phyloP scores from a whole-genome alignment of 192 early-diverging fungal genomes.

The Pilobolus umbonatus region DNA sequence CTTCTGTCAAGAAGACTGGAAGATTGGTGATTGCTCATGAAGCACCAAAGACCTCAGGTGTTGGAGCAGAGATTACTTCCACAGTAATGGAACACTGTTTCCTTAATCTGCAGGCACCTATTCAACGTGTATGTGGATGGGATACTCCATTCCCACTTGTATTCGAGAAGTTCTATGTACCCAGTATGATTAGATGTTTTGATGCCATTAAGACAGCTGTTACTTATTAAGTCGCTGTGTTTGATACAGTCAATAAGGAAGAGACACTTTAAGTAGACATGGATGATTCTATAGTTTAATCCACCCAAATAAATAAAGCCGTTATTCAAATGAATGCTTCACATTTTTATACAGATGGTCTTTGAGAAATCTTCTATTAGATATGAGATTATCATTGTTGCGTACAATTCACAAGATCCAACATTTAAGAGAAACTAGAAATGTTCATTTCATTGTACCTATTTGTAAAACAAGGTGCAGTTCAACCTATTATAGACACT shows the following conservation, averaged over 20 bases:
- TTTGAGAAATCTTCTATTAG: too few species aligned
- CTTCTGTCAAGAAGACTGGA: conserved; percentile 93
- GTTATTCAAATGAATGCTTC: too few species aligned
- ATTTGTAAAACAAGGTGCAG: too few species aligned
- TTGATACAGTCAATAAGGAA: background rate
- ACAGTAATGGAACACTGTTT: conserved; percentile 92
- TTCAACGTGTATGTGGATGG: conserved; percentile 83
- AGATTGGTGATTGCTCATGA: conserved; percentile 90
- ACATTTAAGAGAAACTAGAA: too few species aligned
- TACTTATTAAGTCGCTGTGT: background rate
- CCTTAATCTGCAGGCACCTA: conserved; percentile 84
- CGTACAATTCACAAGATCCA: background rate
- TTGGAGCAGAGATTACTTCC: conserved; percentile 86
- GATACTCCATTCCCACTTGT: conserved; percentile 90
- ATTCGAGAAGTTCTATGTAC: conserved; percentile 93
- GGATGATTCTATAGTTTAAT: too few species aligned
- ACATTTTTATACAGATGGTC: too few species aligned
- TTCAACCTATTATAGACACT: too few species aligned
- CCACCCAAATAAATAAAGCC: too few species aligned
- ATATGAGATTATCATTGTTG: background rate
- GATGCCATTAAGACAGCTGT: conserved; percentile 81
- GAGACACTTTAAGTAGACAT: too few species aligned
- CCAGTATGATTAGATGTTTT: conserved; percentile 73
- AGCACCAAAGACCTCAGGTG: conserved; percentile 85
- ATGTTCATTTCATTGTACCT: too few species aligned